A percentile compares a stretch with the other conserved stretches of the same genome.
These are phyloP conservation scores for Penicillium sp. DNA, from an alignment of 2,329 filamentous ascomycete genomes.

Conservation along the genomic window DNA sequence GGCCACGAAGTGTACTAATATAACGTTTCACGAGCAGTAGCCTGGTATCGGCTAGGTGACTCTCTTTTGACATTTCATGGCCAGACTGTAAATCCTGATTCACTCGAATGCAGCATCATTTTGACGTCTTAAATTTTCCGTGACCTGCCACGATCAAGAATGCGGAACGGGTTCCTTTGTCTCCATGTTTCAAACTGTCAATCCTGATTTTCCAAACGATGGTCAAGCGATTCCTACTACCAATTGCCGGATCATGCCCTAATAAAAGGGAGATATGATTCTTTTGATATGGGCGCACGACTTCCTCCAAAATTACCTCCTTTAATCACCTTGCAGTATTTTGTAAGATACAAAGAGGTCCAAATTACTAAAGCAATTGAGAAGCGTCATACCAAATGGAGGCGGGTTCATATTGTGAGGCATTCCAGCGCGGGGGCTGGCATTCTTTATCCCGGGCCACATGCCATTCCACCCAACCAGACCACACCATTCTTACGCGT, in stretches of 20 bases:
- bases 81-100: slow-evolving; percentile 2
- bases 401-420: slow-evolving; percentile 14
- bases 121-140: slow-evolving; percentile 3
- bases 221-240: background rate
- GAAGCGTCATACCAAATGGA: slow-evolving; percentile 18
- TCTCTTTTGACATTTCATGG: too few species aligned
- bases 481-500: slow-evolving; percentile 23
- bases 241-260: background rate
- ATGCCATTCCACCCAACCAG: slow-evolving; percentile 21
- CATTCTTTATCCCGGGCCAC: slow-evolving; percentile 21
- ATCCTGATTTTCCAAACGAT: background rate
- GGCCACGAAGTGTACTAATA: too few species aligned
- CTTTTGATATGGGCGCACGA: background rate
- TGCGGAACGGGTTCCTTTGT: slow-evolving; percentile 2
- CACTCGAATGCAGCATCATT: slow-evolving; percentile 2
- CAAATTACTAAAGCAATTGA: background rate
- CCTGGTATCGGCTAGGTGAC: too few species aligned
- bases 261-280: background rate
- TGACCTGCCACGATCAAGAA: slow-evolving; percentile 16
- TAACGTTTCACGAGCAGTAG: too few species aligned
- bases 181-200: background rate
- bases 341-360: background rate
- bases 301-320: slow-evolving; percentile 2
- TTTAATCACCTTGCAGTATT: slow-evolving; percentile 1
- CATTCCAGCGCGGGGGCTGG: slow-evolving; percentile 22